Evolutionary conservation across 2,329 filamentous ascomycete genomes (phyloP).

Genomic region (Dactylellina cionopaga): DNA sequence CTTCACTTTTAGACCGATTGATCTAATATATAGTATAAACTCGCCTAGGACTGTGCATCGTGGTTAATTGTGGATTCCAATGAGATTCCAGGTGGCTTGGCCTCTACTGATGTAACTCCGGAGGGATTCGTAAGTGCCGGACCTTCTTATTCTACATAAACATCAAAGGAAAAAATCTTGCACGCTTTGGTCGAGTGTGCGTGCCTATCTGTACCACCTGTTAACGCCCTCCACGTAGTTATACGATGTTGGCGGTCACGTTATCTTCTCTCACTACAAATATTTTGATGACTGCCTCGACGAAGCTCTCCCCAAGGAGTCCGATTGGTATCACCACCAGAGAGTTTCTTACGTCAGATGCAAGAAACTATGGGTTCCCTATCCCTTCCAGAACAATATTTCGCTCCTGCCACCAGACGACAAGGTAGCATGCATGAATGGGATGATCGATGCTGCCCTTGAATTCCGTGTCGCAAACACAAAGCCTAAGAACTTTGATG

Average conservation of each 20-base stretch:
- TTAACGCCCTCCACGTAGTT: constrained; percentile 68
- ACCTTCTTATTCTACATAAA: constrained; percentile 2
- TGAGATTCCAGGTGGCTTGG: constrained; percentile 92
- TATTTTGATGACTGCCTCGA: constrained; percentile 99
- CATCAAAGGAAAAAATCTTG: background rate
- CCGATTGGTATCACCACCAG: constrained; percentile 98
- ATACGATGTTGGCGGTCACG: constrained; percentile 97
- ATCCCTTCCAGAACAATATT: constrained; percentile 99
- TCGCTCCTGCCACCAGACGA: constrained; percentile 98
- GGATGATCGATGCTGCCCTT: constrained; percentile 92
- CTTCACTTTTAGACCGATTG: background rate
- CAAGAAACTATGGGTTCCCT: constrained; percentile 95
- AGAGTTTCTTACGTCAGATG: constrained; percentile 99
- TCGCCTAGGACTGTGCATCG: constrained; percentile 80
- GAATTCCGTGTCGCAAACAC: constrained; percentile 85
- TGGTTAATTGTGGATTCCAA: constrained; percentile 96
- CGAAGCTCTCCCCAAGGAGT: constrained; percentile 90
- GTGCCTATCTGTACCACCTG: background rate
- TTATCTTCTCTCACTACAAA: constrained; percentile 99
- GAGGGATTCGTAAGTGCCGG: constrained; percentile 88
- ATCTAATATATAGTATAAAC: background rate
- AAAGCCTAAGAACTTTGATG: constrained; percentile 96
- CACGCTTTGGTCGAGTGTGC: background rate
- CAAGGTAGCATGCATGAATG: constrained; percentile 92
- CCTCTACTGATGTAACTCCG: constrained; percentile 90